Base-by-base conservation (phyloP, 2,329 filamentous ascomycete genomes). In the Hysterium pulicare region DNA sequence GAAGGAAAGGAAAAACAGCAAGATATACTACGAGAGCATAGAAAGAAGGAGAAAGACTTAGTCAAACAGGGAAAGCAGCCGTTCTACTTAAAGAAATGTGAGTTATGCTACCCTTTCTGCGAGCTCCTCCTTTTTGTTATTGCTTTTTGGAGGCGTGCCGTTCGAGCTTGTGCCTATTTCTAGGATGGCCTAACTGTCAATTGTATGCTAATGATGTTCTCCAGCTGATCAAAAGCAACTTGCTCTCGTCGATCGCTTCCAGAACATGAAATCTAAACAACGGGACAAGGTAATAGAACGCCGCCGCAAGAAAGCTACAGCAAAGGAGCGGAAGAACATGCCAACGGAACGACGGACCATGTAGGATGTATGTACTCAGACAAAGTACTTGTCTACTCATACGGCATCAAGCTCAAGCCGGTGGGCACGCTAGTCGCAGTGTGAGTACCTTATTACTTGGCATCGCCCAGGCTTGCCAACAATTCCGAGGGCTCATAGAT, bases 31-130 rank as follows among this genome's bases (percentile, higher is more conserved):
- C 75, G 81, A 33, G 82, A 86, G 66, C 90, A 97, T 71, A 81
- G 86, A 59, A 79, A 79, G 70, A 77, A 83, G 65, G 93, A 98
- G 75, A 90, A 88, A 71, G 86, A 90, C 64, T 71, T 87, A 47
- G 83, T 97, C 39, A 82, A 82, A 57, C 81, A 94, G 71, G 93
- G 93, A 47, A 96, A 96, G 81, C 82, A 79, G 63, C 91, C 93
- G 0, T 98, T 90, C 71, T 97, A 88, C 69, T 73, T 97, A 57
- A 98, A 98, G 80, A 84, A 84, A 72, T 72, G 74, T 71, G 62
- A 40, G 61, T 58, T 41, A 13, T 7, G 5, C 31, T 21, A 33
- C 30, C 32, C 8, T 30, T n/a, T 8, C 34, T 22, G 8, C 6
- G 5, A 22, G 5, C 8, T 3, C 13, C 31, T 20, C 42, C 19